Conservation (phyloP, 2,329 filamentous ascomycete genomes). For the Gyromitra esculenta region DNA sequence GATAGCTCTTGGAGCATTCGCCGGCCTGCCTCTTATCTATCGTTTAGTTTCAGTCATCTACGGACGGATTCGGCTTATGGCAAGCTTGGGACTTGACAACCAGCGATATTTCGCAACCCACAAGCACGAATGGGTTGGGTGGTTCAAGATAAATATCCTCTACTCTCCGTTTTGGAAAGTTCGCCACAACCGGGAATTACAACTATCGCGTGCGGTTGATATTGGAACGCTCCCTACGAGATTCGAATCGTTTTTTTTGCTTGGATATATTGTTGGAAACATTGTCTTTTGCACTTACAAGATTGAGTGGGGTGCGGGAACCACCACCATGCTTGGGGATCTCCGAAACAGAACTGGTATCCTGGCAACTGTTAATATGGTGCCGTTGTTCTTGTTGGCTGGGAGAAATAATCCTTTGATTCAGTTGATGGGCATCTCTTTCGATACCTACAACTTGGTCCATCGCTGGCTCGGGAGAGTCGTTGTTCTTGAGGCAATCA, state of each 20-base stretch:
- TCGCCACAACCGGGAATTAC: constrained; percentile 79
- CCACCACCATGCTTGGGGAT: constrained; percentile 63
- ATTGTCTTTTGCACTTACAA: constrained; percentile 77
- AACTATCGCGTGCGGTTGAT: constrained; percentile 73
- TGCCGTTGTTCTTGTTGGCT: constrained; percentile 77
- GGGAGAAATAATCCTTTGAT: constrained; percentile 83
- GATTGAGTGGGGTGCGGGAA: constrained; percentile 69
- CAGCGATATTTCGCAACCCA: constrained; percentile 80
- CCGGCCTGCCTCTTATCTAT: constrained; percentile 51
- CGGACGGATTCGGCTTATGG: constrained; percentile 61
- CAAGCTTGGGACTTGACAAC: constrained; percentile 79
- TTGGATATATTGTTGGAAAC: constrained; percentile 76
- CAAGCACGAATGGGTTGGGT: constrained; percentile 64
- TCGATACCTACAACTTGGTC: constrained; percentile 83
- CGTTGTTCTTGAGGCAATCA: constrained; percentile 73
- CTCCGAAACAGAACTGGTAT: constrained; percentile 76
- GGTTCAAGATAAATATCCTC: constrained; percentile 73
- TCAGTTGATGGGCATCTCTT: constrained; percentile 75
- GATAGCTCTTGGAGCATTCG: constrained; percentile 50
- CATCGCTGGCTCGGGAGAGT: constrained; percentile 84
- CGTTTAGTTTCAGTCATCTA: constrained; percentile 46
- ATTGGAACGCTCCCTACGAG: constrained; percentile 82
- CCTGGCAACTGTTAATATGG: constrained; percentile 79
- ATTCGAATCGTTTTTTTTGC: constrained; percentile 76
- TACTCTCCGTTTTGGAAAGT: constrained; percentile 78